phyloP scores from a whole-genome alignment of 192 early-diverging fungal species.

The Coemansia asiatica region DNA sequence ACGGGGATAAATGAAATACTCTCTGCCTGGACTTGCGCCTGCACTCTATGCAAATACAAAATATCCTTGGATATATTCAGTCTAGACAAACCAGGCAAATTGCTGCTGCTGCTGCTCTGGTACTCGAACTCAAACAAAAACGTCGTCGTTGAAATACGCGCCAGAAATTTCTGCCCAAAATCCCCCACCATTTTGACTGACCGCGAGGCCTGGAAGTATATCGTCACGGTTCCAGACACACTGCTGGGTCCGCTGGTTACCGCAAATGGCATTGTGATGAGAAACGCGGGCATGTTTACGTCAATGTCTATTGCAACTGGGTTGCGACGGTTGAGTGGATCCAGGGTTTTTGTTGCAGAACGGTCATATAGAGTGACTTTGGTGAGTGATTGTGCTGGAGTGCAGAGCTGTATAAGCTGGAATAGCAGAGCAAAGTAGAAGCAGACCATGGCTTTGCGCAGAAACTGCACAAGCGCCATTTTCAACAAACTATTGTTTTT shows the following conservation, averaged over 20 bases:
- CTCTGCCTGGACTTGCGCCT: slow-evolving; percentile 22
- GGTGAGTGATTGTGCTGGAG: neutral
- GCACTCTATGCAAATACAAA: slow-evolving; percentile 34
- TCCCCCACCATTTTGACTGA: slow-evolving; percentile 26
- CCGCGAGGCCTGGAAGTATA: slow-evolving; percentile 40
- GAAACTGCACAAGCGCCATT: neutral
- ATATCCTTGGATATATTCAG: slow-evolving; percentile 16
- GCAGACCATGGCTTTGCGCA: neutral
- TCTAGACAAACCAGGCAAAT: neutral
- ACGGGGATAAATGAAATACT: slow-evolving; percentile 12
- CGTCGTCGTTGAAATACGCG: slow-evolving; percentile 28
- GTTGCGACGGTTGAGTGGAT: neutral
- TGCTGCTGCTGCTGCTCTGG: slow-evolving; percentile 1
- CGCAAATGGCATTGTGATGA: slow-evolving; percentile 32
- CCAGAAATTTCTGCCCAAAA: slow-evolving; percentile 23
- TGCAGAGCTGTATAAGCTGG: neutral
- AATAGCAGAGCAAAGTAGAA: neutral
- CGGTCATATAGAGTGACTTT: neutral
- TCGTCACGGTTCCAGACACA: slow-evolving; percentile 23
- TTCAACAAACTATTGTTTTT: neutral
- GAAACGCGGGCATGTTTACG: slow-evolving; percentile 21
- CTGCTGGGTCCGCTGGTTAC: slow-evolving; percentile 15
- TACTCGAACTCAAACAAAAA: slow-evolving; percentile 41
- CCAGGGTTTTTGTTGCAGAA: neutral
- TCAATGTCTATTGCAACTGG: slow-evolving; percentile 20